Base-by-base conservation (phyloP, 2,329 filamentous ascomycete species). In the Epichloe elymi region DNA sequence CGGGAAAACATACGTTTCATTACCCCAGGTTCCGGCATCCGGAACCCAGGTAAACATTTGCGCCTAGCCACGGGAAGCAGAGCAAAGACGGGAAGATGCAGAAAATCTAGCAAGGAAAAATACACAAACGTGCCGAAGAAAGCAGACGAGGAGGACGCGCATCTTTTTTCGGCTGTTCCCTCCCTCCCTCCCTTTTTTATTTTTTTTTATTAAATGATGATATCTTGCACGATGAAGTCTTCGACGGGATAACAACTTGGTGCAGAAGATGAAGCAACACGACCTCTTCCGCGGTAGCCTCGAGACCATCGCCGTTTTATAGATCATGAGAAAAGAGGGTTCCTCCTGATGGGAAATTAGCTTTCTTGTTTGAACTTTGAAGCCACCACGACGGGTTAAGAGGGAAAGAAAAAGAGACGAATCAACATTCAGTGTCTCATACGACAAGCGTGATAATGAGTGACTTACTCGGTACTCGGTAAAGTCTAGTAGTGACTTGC, bases 1-100 rank as follows among this genome's bases (percentile, higher is more conserved):
- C 15, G 15, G 49, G 44, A 37, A 49, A 37, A 46, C 39, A 51
- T 38, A 39, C 44, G 49, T 39, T 47, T 19, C 30, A 48, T 48
- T 44, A 10, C 19, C 38, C 36, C 44, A 39, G 39, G 8, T 30
- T 20, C 19, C 40, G n/a, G 38, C 30, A 33, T 23, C 39, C 37
- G 23, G 23, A 42, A 30, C 12, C 14, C 26, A 49, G 40, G 37
- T 49, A 40, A 44, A 26, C 17, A 26, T 20, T 33, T 44, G 39
- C 30, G 26, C 23, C 48, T 44, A 30, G 15, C 33, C 40, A 49
- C 30, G 39, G 19, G 19, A 49, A 30, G 26, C 12, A 42, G 37
- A 43, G 26, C 14, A 36, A 37, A n/a, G 40, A 37, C 48, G 40
- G 40, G 48, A 43, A 44, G 48, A 36, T 38, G 40, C 40, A 49